Evolutionary conservation across 2,329 filamentous ascomycete genomes (phyloP).

Genomic region (Exophiala aquamarina): DNA sequence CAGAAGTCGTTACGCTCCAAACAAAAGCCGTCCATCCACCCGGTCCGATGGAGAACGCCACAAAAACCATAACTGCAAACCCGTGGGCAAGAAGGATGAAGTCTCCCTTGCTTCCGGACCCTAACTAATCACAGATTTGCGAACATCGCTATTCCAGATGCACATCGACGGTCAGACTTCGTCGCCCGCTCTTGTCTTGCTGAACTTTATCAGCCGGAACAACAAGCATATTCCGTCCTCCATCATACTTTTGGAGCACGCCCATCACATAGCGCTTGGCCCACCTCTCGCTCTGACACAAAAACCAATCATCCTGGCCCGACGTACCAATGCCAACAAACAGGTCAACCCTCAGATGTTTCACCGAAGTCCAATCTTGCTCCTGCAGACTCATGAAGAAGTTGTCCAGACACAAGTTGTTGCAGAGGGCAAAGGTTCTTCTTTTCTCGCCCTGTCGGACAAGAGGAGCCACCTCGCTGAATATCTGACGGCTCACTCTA

Average conservation of each 20-base stretch:
- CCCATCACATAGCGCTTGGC: conserved; percentile 16
- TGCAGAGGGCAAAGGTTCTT: conserved; percentile 17
- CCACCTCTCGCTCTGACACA: conserved; percentile 20
- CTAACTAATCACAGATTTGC: too few relatives aligned
- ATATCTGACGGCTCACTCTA: conserved; percentile 16
- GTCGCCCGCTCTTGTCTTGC: conserved; percentile 13
- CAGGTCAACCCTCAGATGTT: conserved; percentile 15
- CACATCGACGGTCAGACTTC: conserved; percentile 17
- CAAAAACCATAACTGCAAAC: too few relatives aligned
- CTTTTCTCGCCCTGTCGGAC: conserved; percentile 3
- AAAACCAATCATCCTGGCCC: conserved; percentile 20
- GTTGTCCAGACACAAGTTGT: conserved; percentile 19
- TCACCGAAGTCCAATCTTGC: conserved; percentile 18
- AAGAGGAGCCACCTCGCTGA: conserved; percentile 13
- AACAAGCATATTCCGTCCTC: conserved; percentile 11
- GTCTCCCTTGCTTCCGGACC: too few relatives aligned
- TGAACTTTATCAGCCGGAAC: conserved; percentile 10
- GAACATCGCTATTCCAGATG: conserved; percentile 10
- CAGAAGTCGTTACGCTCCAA: too few relatives aligned
- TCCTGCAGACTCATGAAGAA: conserved; percentile 15
- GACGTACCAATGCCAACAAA: conserved; percentile 17
- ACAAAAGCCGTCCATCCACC: too few relatives aligned
- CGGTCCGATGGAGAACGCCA: too few relatives aligned
- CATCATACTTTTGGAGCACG: conserved; percentile 11
- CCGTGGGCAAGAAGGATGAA: too few relatives aligned